Percentiles rank a stretch among this genome's conserved stretches.
These are phyloP conservation scores for Penicillium psychrofluorescens DNA, from an alignment of 495 filamentous ascomycete genomes.

Conservation along the genomic window DNA sequence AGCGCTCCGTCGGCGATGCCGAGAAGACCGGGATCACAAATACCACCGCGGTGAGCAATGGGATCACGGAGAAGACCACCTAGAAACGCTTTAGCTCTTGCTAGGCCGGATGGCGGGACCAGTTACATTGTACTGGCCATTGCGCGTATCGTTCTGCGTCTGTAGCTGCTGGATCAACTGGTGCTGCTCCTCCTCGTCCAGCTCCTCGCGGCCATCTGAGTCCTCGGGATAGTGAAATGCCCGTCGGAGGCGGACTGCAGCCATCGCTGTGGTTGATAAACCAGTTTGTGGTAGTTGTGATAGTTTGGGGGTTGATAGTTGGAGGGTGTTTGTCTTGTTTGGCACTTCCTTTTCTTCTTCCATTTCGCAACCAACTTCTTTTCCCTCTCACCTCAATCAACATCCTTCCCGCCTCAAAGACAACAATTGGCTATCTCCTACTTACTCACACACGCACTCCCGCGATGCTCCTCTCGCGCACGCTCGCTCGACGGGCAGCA, in stretches of 20 bases:
- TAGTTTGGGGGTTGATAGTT: no score
- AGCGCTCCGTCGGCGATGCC: slow-evolving; percentile 11
- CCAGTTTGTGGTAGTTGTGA: no score
- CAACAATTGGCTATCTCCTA: no score
- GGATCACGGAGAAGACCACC: slow-evolving; percentile 51
- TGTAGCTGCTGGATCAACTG: slow-evolving; percentile 52
- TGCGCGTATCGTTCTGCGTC: slow-evolving; percentile 48
- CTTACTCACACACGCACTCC: no score
- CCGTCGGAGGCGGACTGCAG: slow-evolving; percentile 48
- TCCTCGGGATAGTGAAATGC: slow-evolving; percentile 58
- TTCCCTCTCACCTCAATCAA: not conserved
- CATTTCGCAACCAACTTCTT: not conserved
- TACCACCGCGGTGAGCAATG: slow-evolving; percentile 40
- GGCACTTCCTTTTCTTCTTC: slow-evolving; percentile 20
- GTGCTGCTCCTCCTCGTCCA: slow-evolving; percentile 75
- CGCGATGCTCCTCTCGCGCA: no score
- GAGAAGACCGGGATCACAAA: slow-evolving; percentile 47
- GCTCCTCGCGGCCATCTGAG: slow-evolving; percentile 41
- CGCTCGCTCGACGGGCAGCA: no score
- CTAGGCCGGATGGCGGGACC: not conserved
- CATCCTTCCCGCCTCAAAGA: not conserved
- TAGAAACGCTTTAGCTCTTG: slow-evolving; percentile 14
- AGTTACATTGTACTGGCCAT: slow-evolving; percentile 50
- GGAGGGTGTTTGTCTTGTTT: slow-evolving; percentile 32
- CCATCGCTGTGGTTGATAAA: slow-evolving; percentile 20